phyloP scores from a whole-genome alignment of 2,329 filamentous ascomycete species.

The Herpotrichia juniperi region DNA sequence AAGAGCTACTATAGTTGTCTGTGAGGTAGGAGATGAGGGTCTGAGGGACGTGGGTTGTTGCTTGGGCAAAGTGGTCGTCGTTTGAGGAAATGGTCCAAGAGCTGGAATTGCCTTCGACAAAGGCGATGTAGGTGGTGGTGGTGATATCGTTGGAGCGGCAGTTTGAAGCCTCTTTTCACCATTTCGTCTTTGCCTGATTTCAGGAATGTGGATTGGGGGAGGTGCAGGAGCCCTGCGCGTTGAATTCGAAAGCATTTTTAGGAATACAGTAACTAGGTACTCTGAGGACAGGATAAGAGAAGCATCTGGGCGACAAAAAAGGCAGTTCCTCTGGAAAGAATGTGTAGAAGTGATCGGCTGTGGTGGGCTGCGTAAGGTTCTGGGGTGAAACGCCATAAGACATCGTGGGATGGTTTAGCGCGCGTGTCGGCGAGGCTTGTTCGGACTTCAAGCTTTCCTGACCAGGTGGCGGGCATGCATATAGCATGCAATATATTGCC shows the following conservation, averaged over 20 bases:
- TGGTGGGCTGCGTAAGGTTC: too few relatives aligned
- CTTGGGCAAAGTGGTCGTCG: background rate
- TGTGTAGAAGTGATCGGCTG: too few relatives aligned
- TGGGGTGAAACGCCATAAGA: too few relatives aligned
- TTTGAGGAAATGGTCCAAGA: background rate
- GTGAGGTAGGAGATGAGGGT: background rate
- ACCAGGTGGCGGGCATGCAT: too few relatives aligned
- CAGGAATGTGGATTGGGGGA: background rate
- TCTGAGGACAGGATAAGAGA: too few relatives aligned
- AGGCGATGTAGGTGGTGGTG: background rate
- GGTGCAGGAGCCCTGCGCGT: background rate
- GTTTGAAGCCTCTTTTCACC: background rate
- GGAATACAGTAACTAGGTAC: background rate
- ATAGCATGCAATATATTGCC: too few relatives aligned
- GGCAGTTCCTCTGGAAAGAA: too few relatives aligned
- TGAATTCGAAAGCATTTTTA: background rate
- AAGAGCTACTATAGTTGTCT: background rate
- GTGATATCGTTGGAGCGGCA: background rate
- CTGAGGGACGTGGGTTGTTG: background rate
- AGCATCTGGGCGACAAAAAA: too few relatives aligned
- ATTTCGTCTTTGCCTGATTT: background rate
- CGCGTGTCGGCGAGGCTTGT: too few relatives aligned
- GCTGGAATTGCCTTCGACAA: background rate
- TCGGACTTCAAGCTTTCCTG: too few relatives aligned
- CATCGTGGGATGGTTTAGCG: too few relatives aligned